These are phyloP conservation scores for Cnidoscolus chayamansa DNA, from an alignment of 441 rosid species.

Conservation along the genomic window DNA sequence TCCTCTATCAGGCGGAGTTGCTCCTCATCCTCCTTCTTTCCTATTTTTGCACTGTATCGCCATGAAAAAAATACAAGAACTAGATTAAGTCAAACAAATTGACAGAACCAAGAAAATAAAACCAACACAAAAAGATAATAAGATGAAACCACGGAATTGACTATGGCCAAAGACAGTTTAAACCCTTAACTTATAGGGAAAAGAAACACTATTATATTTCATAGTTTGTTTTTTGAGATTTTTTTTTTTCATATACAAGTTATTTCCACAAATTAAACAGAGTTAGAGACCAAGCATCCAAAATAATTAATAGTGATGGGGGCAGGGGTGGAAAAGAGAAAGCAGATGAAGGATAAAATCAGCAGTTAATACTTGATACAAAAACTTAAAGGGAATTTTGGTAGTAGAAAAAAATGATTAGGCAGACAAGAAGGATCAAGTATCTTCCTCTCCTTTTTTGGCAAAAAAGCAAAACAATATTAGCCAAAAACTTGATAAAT, in stretches of 20 bases:
- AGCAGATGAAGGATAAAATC: too few species aligned
- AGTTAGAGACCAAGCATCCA: neutral
- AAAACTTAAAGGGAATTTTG: neutral
- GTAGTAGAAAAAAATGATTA: too few species aligned
- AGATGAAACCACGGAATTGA: neutral
- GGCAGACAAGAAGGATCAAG: too few species aligned
- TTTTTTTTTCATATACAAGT: neutral
- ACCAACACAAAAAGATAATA: neutral
- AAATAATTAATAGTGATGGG: too few species aligned
- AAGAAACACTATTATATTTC: too few species aligned
- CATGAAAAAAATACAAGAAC: neutral
- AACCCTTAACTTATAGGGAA: too few species aligned
- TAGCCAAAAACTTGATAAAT: too few species aligned
- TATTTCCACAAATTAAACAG: neutral
- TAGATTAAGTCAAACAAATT: neutral
- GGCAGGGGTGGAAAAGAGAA: too few species aligned
- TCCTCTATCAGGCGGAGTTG: constrained; percentile 57
- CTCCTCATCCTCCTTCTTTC: constrained; percentile 68
- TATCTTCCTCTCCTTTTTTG: too few species aligned
- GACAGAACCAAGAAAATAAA: neutral
- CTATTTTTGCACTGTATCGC: constrained; percentile 65
- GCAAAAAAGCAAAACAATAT: too few species aligned
- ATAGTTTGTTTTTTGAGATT: too few species aligned
- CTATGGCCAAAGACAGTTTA: too few species aligned
- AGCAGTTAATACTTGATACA: neutral